Base-by-base conservation (phyloP, 2,329 filamentous ascomycete genomes). In the Aureobasidium zeae region DNA sequence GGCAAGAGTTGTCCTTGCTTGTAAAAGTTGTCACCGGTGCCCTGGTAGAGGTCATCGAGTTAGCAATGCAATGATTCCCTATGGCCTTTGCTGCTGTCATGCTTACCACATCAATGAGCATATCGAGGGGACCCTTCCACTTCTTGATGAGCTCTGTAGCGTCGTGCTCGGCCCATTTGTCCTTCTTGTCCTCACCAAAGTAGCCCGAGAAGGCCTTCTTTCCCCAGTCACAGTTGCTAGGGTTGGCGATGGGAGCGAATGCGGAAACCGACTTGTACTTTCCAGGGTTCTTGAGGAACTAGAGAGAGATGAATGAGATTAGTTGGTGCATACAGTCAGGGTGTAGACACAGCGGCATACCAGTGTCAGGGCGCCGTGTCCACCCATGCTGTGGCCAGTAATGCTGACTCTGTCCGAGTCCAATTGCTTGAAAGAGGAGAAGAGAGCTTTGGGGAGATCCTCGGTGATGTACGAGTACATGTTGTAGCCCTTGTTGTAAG, bases 361-460 rank as follows among this genome's bases (percentile, higher is more conserved):
- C 55, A 96, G 68, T 33, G 88, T 94, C 54, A 98, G 70, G 32
- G 91, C 91, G 50, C 91, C 91, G 64, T 98, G 91, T 0, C 91
- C 91, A 53, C 91, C 91, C 91, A 98, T 98, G 56, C 81, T 88
- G 69, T 98, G 91, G 5, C 91, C 91, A 29, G 85, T 86, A 57
- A 98, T 91, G 63, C 81, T 83, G 44, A 95, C 79, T 29, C 81
- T 73, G 20, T 57, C 64, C 0, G 64, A 57, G 62, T 96, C 89
- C 21, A 98, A 70, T 58, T 77, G 72, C 35, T 61, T 70, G 65
- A 87, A 94, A 19, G 76, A 72, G 21, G 64, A 63, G 63, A 88
- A 93, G 17, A 96, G 73, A 1, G 79, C 70, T 12, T 72, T 67
- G 1, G 88, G 89, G n/a, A 98, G 78, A 66, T 98, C 91, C 43